Base-by-base conservation (phyloP, 352 stramenopile species). In the Thalassiosira ordinaria region DNA sequence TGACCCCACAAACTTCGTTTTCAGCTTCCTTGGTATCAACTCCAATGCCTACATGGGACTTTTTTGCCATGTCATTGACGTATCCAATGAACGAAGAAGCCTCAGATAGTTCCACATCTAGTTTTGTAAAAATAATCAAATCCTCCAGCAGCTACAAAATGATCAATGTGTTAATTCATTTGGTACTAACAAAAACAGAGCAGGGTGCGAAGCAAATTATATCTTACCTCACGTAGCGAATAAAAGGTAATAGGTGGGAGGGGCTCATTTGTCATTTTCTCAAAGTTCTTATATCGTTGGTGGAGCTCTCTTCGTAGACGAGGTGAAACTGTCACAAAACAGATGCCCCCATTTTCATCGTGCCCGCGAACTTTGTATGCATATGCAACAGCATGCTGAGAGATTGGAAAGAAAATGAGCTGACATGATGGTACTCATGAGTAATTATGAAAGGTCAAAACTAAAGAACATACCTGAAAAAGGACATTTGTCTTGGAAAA, bases 1-100 rank as follows among this genome's bases (percentile, higher is more conserved):
- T 86, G 0, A 86, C 78, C 9, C 78, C 78, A 56, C 73, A 55
- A 39, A 86, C 80, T 70, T 86, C 78, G 57, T 86, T 81, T 65
- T 74, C 65, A 26, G 73, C 73, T 35, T 75, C 63, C n/a, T 67
- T 80, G 5, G 35, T 31, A 59, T 82, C 78, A 41, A 79, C 33
- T 35, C 9, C 20, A 22, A 80, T 29, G 13, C 56, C 26, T 20
- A n/a, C 51, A 60, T 83, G 56, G 26, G 49, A 67, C 47, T 55
- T 78, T n/a, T 46, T 3, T n/a, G 20, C 13, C n/a, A n/a, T n/a
- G n/a, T n/a, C n/a, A 20, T 78, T 35, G 0, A 78, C 46, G 35
- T 70, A 85, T 53, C 69, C 49, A 27, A 60, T 41, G 62, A 81
- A 85, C 26, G 37, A 46, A 46, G 14, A 46, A 14, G 14, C 14